Percentiles rank a stretch among this genome's conserved stretches.
These are phyloP conservation scores for Leptodontidium sp. DNA, from an alignment of 2,329 filamentous ascomycete genomes.

Conservation along the genomic window DNA sequence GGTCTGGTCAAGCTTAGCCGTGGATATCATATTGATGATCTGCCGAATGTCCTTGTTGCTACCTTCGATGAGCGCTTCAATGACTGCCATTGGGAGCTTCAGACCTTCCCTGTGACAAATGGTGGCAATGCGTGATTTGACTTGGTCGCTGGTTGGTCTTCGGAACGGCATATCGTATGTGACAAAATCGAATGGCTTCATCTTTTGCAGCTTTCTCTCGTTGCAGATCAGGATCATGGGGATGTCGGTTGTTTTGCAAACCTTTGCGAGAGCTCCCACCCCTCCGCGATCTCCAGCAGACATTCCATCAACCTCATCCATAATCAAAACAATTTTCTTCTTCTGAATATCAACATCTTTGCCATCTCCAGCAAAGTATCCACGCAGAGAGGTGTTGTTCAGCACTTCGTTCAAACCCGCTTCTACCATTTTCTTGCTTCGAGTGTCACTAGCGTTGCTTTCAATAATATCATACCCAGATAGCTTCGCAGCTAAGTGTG, in stretches of 20 bases:
- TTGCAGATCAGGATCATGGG: conserved; percentile 99
- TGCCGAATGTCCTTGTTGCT: conserved; percentile 96
- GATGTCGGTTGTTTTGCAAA: conserved; percentile 94
- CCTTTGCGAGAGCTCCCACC: conserved; percentile 90
- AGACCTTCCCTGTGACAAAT: conserved; percentile 92
- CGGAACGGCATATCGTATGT: conserved; percentile 88
- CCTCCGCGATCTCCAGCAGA: conserved; percentile 95
- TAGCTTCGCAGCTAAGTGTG: conserved; percentile 90
- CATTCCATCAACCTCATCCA: conserved; percentile 99
- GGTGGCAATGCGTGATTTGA: conserved; percentile 91
- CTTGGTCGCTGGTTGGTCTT: conserved; percentile 88
- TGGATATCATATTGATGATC: conserved; percentile 98
- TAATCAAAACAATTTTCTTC: conserved; percentile 94
- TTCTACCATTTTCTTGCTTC: conserved; percentile 96
- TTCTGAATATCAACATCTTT: conserved; percentile 81
- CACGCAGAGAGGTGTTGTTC: conserved; percentile 90
- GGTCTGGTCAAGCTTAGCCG: conserved; percentile 85
- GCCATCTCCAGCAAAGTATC: conserved; percentile 87
- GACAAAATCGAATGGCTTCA: conserved; percentile 95
- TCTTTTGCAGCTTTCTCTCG: conserved; percentile 90
- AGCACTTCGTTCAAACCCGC: conserved; percentile 86
- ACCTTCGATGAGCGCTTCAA: conserved; percentile 94
- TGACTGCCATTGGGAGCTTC: conserved; percentile 81
- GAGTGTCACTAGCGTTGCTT: conserved; percentile 92
- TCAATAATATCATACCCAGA: conserved; percentile 95